Evolutionary conservation across 163 green algal genomes (phyloP), one percentile per base, ranked within the genome.

Genomic region (Scenedesmus sp.): DNA sequence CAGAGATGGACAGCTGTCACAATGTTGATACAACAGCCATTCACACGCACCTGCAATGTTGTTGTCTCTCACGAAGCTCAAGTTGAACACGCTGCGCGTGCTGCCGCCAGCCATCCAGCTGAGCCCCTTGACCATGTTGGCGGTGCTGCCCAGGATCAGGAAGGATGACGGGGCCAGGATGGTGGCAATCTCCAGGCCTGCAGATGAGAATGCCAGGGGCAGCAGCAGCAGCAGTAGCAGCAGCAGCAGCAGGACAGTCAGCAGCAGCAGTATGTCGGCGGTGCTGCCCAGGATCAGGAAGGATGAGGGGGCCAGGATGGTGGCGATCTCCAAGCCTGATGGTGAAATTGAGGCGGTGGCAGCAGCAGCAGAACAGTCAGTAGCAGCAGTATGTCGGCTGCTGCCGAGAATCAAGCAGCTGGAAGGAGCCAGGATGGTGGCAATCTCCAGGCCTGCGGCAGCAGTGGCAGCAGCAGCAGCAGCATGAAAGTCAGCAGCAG

Each of bases 11-110:
- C 34, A 46, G 34, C 34, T 46, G 34, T 46, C 34, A 46, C 34
- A 46, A 46, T 46, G 34, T 46, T 46, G 34, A 46, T 46, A 46
- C 34, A 46, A 46, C 34, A 46, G 34, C 34, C 34, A 46, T 46
- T 8, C 73, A 83, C 86, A 46, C 34, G 34, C 34, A 46, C 34
- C 93, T 13, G 87, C 93, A 34, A 96, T 95, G 93, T 96, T 96
- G 93, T 95, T 96, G 88, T 96, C 94, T 1, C 91, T 74, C 16
- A 92, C 94, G 73, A 95, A 96, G 52, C 87, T 93, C 10, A 96
- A 91, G 92, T 96, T 95, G 91, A 97, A 97, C n/a, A 96, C 95
- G 46, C 84, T 95, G 84, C 96, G 91, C 0, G 95, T 97, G 81
- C 93, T 95, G 83, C 94, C 92, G 3, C 92, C 92, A 0, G 94